Conservation (phyloP, 495 filamentous ascomycete genomes). For the Parmelia sp. region DNA sequence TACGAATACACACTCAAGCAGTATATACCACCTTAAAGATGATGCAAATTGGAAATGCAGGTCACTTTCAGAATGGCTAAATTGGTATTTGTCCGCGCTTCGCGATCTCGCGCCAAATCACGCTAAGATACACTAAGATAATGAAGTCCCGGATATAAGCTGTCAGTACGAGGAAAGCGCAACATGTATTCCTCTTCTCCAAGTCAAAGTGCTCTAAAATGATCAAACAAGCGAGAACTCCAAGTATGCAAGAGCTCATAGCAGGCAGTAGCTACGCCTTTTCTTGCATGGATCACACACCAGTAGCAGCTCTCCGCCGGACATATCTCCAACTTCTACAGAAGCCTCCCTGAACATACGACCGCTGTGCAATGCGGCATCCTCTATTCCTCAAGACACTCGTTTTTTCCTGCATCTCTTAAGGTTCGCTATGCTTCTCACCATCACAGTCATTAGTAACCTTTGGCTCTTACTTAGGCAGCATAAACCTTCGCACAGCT, state of each 20-base stretch:
- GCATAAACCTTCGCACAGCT: not conserved
- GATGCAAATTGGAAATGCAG: not conserved
- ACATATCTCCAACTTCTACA: too few species aligned
- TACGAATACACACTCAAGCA: not conserved
- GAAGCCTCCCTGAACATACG: not conserved
- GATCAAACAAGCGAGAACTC: not conserved
- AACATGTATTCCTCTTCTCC: too few species aligned
- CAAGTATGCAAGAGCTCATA: not conserved
- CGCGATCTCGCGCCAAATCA: slow-evolving; percentile 13
- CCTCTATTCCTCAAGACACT: not conserved
- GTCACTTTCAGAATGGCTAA: not conserved
- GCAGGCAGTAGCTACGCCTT: not conserved
- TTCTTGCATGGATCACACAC: too few species aligned
- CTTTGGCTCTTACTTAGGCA: not conserved
- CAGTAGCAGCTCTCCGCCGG: not conserved
- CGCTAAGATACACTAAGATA: slow-evolving; percentile 11
- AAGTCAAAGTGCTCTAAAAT: too few species aligned
- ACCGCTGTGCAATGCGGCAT: not conserved
- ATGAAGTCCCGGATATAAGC: not conserved
- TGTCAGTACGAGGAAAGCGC: not conserved
- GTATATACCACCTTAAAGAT: not conserved
- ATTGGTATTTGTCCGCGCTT: not conserved
- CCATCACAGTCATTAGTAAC: not conserved
- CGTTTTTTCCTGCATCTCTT: not conserved
- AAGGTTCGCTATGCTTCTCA: not conserved